Percentiles rank a stretch among this genome's conserved stretches.
These are phyloP conservation scores for Dothideomycetes sp. DNA, from an alignment of 2,329 filamentous ascomycete genomes.

Conservation along the genomic window DNA sequence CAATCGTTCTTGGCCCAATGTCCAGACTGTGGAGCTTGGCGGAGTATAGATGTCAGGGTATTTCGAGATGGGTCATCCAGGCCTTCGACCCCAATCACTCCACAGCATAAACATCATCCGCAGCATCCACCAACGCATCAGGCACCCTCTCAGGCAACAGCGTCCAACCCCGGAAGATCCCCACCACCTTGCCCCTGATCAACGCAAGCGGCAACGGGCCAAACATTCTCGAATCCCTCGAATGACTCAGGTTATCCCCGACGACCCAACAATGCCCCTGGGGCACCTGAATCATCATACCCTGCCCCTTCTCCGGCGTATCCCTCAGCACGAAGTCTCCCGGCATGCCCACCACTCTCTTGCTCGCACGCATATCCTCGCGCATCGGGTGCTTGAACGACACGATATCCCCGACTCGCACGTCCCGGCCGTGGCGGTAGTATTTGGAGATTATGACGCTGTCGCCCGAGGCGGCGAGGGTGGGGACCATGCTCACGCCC, in stretches of 20 bases:
- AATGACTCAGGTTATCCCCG: constrained; percentile 78
- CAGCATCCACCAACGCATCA: background rate
- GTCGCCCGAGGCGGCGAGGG: constrained; percentile 57
- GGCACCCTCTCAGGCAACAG: constrained; percentile 6
- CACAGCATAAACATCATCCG: background rate
- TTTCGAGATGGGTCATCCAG: too few species aligned
- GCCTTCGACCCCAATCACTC: too few species aligned
- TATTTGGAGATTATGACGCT: constrained; percentile 56
- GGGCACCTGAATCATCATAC: constrained; percentile 63
- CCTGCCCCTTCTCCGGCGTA: constrained; percentile 38
- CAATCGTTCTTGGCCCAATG: too few species aligned
- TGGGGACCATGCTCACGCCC: constrained; percentile 85
- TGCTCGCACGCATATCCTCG: constrained; percentile 47
- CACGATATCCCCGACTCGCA: constrained; percentile 75
- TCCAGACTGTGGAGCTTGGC: too few species aligned
- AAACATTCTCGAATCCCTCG: constrained; percentile 75
- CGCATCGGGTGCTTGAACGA: constrained; percentile 63
- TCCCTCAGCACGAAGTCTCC: constrained; percentile 62
- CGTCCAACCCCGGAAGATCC: constrained; percentile 10
- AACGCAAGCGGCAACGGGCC: constrained; percentile 79
- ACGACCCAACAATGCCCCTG: constrained; percentile 84
- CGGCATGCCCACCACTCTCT: constrained; percentile 53
- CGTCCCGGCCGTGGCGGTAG: constrained; percentile 56
- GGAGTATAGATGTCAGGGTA: too few species aligned
- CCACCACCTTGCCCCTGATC: constrained; percentile 72